Conservation (phyloP, 2,329 filamentous ascomycete genomes). For the Cercospora sp. region DNA sequence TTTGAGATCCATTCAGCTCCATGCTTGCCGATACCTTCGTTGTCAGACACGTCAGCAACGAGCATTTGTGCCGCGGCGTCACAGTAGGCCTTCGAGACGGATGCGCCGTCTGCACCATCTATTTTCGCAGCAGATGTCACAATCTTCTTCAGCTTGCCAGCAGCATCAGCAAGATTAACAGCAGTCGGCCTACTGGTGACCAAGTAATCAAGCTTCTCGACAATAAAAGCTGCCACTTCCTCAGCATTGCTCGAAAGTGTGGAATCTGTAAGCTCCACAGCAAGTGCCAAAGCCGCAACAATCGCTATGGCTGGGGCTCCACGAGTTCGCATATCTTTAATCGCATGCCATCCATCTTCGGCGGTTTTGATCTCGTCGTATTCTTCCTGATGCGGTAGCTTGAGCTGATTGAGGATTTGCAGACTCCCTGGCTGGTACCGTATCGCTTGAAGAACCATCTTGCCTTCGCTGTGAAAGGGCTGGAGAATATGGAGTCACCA, state of each 20-base stretch:
- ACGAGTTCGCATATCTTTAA: constrained; percentile 74
- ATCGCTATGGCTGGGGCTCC: constrained; percentile 96
- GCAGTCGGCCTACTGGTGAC: constrained; percentile 89
- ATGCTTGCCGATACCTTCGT: constrained; percentile 77
- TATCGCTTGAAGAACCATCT: constrained; percentile 71
- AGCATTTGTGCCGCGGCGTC: constrained; percentile 82
- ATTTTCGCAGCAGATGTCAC: constrained; percentile 54
- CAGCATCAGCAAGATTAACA: constrained; percentile 90
- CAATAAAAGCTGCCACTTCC: constrained; percentile 67
- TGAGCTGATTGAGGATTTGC: constrained; percentile 79
- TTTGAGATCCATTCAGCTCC: constrained; percentile 83
- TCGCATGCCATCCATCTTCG: constrained; percentile 78
- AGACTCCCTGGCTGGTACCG: constrained; percentile 71
- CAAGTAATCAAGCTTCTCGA: constrained; percentile 78
- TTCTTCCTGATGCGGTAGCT: constrained; percentile 74
- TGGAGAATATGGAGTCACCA: not conserved
- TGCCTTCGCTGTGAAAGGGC: constrained; percentile 1
- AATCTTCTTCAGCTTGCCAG: constrained; percentile 70
- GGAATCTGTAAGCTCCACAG: constrained; percentile 72
- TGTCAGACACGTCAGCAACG: constrained; percentile 81
- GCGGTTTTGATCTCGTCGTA: constrained; percentile 71
- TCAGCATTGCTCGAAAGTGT: constrained; percentile 56
- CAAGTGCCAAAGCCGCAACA: constrained; percentile 86
- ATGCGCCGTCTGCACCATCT: constrained; percentile 48
- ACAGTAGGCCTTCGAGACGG: constrained; percentile 70